Conservation (phyloP, 768 basidiomycete species). For the Asterophora lycoperdoides region DNA sequence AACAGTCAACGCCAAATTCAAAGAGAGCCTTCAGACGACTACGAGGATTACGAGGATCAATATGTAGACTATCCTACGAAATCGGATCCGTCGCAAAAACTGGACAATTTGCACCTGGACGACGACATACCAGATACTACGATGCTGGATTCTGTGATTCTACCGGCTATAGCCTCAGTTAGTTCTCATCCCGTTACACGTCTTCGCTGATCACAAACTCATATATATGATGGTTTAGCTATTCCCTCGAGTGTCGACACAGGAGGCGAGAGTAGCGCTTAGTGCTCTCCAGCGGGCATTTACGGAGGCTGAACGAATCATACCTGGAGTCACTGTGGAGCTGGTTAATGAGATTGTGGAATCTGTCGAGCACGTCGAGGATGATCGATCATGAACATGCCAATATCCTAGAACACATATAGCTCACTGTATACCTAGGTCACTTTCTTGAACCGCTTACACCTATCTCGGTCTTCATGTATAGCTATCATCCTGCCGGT, state of each 20-base stretch:
- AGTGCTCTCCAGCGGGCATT: constrained; percentile 87
- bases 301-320: constrained; percentile 90
- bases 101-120: constrained; percentile 43
- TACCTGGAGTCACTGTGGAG: constrained; percentile 92
- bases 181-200: constrained; percentile 25
- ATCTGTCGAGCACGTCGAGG: constrained; percentile 87
- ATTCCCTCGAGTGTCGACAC: constrained; percentile 88
- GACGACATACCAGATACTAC: constrained; percentile 74
- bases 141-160: constrained; percentile 94
- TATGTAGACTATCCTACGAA: constrained; percentile 48
- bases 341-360: constrained; percentile 93
- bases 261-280: constrained; percentile 83
- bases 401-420: background rate
- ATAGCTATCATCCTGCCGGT: constrained; percentile 7
- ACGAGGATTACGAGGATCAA: constrained; percentile 60
- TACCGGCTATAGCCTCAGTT: constrained; percentile 96
- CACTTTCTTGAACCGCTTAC: constrained; percentile 6
- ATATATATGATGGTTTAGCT: constrained; percentile 47
- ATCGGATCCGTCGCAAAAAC: constrained; percentile 44
- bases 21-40: constrained; percentile 58
- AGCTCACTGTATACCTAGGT: constrained; percentile 7
- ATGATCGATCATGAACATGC: constrained; percentile 45
- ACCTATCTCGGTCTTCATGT: constrained; percentile 9
- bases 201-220: background rate
- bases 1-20: constrained; percentile 30